These are phyloP conservation scores for Irpex lacteus DNA, from an alignment of 1,284 basidiomycete genomes.

Conservation along the genomic window DNA sequence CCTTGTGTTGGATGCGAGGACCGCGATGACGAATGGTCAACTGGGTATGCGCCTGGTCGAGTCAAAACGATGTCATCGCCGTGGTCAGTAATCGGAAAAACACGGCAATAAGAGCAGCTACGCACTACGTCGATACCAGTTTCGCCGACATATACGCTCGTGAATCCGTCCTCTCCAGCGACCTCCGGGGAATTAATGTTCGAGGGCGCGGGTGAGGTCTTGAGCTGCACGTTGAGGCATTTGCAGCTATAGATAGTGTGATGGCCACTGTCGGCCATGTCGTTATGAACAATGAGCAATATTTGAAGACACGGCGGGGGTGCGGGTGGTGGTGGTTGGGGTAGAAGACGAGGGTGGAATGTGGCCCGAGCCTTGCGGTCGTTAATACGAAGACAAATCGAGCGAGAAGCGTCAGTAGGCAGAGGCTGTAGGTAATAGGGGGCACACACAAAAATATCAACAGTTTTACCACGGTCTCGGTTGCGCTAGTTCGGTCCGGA, in stretches of 20 bases:
- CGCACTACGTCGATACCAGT: conserved; percentile 66
- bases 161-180: conserved; percentile 44
- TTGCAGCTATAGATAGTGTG: conserved; percentile 47
- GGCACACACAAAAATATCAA: conserved; percentile 19
- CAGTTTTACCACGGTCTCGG: conserved; percentile 23
- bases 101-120: conserved; percentile 14
- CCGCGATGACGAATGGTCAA: conserved; percentile 64
- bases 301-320: not conserved
- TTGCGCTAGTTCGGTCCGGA: conserved; percentile 17
- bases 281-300: conserved; percentile 4
- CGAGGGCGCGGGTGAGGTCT: conserved; percentile 18
- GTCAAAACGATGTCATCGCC: not conserved
- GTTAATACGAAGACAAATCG: conserved; percentile 1
- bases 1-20: conserved; percentile 40
- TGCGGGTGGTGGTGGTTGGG: conserved; percentile 6
- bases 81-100: conserved; percentile 13
- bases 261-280: conserved; percentile 29
- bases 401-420: conserved; percentile 13
- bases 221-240: conserved; percentile 70
- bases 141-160: conserved; percentile 59
- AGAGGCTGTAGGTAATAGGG: not conserved
- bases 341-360: not conserved
- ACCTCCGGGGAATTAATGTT: conserved; percentile 15
- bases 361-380: conserved; percentile 3
- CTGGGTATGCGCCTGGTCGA: conserved; percentile 57